Percentiles rank a stretch among this genome's conserved stretches.
phyloP scores from a whole-genome alignment of 176 grass and related monocot genomes.

The Lolium perenne region DNA sequence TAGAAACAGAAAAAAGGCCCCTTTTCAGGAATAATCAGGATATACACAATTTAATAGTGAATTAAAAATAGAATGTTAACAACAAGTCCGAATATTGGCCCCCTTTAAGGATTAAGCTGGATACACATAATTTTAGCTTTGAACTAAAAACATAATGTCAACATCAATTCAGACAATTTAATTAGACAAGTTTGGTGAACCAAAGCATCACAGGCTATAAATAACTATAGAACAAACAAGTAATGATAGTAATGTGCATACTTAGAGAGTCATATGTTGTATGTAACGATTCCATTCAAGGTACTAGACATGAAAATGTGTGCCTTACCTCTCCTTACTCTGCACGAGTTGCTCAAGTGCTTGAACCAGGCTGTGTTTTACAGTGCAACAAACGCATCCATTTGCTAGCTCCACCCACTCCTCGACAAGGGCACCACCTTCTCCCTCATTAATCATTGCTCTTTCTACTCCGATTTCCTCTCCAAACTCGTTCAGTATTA shows the following conservation, averaged over 20 bases:
- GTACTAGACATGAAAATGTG: not conserved
- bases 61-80: not conserved
- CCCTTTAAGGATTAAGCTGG: not conserved
- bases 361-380: slow-evolving; percentile 97
- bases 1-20: not conserved
- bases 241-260: not conserved
- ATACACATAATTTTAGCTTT: not conserved
- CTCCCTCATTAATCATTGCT: slow-evolving; percentile 97
- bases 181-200: not conserved
- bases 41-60: not conserved
- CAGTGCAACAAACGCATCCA: slow-evolving; percentile 95
- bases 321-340: slow-evolving; percentile 77
- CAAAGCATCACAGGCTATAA: not conserved
- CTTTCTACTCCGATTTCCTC: slow-evolving; percentile 95
- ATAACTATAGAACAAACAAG: slow-evolving; percentile 2
- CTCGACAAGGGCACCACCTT: slow-evolving; percentile 85
- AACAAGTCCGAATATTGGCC: not conserved
- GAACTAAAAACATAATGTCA: not conserved
- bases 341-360: slow-evolving; percentile 96
- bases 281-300: not conserved
- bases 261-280: not conserved
- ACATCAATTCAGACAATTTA: slow-evolving; percentile 2
- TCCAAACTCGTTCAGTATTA: slow-evolving; percentile 95
- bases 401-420: slow-evolving; percentile 98
- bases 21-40: not conserved